A percentile compares a stretch with the other conserved stretches of the same genome.
phyloP scores from a whole-genome alignment of 208 protist genomes.

The Novymonas esmeraldas region DNA sequence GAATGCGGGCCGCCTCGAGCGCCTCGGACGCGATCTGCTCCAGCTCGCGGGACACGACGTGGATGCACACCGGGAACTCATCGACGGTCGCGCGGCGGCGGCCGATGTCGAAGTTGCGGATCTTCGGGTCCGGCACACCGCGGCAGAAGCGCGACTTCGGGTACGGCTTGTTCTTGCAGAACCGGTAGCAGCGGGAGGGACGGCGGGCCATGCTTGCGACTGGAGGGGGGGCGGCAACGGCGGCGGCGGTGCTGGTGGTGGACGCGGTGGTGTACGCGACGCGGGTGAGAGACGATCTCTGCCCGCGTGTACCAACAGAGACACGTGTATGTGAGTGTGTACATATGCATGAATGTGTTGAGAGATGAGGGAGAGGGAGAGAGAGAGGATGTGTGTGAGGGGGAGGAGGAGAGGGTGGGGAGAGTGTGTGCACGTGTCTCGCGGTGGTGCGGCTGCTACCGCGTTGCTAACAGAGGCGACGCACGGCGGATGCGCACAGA shows the following conservation, averaged over 20 bases:
- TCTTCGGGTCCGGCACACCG: slow-evolving; percentile 98
- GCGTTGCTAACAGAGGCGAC: too few relatives aligned
- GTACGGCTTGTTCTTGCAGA: slow-evolving; percentile 86
- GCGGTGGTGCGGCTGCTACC: too few relatives aligned
- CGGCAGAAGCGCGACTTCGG: slow-evolving; percentile 96
- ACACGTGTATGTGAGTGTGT: not conserved
- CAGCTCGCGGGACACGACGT: slow-evolving; percentile 98
- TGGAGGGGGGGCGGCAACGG: not conserved
- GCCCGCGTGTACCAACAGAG: too few relatives aligned
- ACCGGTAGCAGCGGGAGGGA: slow-evolving; percentile 79
- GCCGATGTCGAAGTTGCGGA: slow-evolving; percentile 98
- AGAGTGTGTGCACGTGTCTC: too few relatives aligned
- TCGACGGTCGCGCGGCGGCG: slow-evolving; percentile 96
- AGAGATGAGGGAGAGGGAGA: not conserved
- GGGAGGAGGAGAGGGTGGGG: not conserved
- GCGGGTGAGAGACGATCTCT: too few relatives aligned
- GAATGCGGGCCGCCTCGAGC: slow-evolving; percentile 99
- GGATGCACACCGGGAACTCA: slow-evolving; percentile 97
- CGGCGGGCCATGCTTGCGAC: slow-evolving; percentile 66
- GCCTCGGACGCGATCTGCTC: slow-evolving; percentile 99
- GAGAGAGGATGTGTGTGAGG: not conserved
- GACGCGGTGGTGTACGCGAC: too few relatives aligned
- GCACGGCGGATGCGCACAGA: too few relatives aligned
- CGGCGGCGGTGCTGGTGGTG: not conserved
- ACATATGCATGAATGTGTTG: not conserved